Evolutionary conservation across 2,329 filamentous ascomycete species (phyloP).

Genomic region (Akanthomyces dipterigenus): DNA sequence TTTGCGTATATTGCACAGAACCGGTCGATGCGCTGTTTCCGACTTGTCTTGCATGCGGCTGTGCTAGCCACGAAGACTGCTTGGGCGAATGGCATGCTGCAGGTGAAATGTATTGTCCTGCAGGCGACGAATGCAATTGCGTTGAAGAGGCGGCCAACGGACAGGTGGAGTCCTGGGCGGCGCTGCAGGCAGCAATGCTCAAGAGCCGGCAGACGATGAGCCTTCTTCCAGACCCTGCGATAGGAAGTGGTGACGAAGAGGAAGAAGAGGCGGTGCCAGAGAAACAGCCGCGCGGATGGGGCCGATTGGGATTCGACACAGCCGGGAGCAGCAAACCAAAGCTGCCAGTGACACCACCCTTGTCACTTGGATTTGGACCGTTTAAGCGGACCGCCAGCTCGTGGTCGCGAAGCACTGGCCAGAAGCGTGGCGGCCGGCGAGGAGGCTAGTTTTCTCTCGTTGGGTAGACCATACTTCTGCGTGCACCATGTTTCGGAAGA

Average conservation of each 20-base stretch:
- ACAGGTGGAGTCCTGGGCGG: conserved; percentile 55
- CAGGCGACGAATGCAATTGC: conserved; percentile 59
- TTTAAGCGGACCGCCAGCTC: conserved; percentile 11
- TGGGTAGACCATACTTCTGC: background rate
- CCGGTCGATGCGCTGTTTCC: conserved; percentile 54
- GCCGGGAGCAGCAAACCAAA: background rate
- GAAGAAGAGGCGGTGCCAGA: background rate
- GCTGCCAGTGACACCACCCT: background rate
- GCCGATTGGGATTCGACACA: background rate
- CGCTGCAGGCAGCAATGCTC: conserved; percentile 32
- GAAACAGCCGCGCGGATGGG: conserved; percentile 6
- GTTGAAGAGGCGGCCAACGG: conserved; percentile 49
- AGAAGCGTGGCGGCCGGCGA: conserved; percentile 11
- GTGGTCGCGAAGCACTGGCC: conserved; percentile 8
- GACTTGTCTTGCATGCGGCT: conserved; percentile 57
- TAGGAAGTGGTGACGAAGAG: background rate
- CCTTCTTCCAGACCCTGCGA: background rate
- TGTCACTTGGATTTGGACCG: conserved; percentile 9
- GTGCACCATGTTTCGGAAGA: background rate
- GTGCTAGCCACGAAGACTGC: conserved; percentile 53
- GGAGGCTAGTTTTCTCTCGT: conserved; percentile 13
- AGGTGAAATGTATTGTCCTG: conserved; percentile 52
- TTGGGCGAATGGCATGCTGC: conserved; percentile 52
- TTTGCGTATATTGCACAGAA: conserved; percentile 57
- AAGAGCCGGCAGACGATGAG: conserved; percentile 20